Conservation (phyloP, 495 filamentous ascomycete genomes). For the Talaromyces liani region DNA sequence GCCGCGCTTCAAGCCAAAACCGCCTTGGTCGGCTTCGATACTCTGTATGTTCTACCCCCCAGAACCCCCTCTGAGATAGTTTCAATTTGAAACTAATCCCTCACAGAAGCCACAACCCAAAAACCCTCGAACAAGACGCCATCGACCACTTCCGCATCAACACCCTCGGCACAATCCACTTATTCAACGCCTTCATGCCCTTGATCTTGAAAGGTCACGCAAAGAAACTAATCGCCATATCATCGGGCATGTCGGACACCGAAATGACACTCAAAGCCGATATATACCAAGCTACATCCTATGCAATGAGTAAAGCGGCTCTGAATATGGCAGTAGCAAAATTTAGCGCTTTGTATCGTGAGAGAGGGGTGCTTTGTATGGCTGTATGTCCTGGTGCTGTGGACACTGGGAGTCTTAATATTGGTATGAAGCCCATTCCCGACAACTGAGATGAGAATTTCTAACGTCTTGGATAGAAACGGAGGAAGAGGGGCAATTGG, state of each 20-base stretch:
- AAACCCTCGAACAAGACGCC: conserved; percentile 15
- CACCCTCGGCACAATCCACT: conserved; percentile 29
- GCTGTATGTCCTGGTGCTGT: conserved; percentile 16
- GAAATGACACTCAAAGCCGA: conserved; percentile 18
- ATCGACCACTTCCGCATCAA: conserved; percentile 23
- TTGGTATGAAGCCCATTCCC: conserved; percentile 3
- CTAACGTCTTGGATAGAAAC: conserved; percentile 1
- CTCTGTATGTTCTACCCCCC: conserved; percentile 3
- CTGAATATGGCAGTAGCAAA: neutral
- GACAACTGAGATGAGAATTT: neutral
- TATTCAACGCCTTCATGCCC: conserved; percentile 38
- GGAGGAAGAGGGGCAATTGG: conserved; percentile 4
- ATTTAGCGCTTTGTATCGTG: conserved; percentile 8
- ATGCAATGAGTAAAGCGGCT: conserved; percentile 33
- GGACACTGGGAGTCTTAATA: conserved; percentile 18
- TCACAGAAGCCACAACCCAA: conserved; percentile 15
- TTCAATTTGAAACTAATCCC: neutral
- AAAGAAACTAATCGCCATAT: conserved; percentile 42
- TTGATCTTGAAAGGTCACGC: conserved; percentile 28
- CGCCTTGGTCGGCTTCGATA: conserved; percentile 30
- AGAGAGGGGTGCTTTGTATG: conserved; percentile 10
- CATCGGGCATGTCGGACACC: conserved; percentile 24
- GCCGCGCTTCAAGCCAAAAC: conserved; percentile 46
- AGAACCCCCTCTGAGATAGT: neutral
- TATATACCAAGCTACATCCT: conserved; percentile 17